A percentile compares a stretch with the other conserved stretches of the same genome.
These are phyloP conservation scores for Wickerhamiella spandovensis DNA, from an alignment of 805 yeast species.

Conservation along the genomic window DNA sequence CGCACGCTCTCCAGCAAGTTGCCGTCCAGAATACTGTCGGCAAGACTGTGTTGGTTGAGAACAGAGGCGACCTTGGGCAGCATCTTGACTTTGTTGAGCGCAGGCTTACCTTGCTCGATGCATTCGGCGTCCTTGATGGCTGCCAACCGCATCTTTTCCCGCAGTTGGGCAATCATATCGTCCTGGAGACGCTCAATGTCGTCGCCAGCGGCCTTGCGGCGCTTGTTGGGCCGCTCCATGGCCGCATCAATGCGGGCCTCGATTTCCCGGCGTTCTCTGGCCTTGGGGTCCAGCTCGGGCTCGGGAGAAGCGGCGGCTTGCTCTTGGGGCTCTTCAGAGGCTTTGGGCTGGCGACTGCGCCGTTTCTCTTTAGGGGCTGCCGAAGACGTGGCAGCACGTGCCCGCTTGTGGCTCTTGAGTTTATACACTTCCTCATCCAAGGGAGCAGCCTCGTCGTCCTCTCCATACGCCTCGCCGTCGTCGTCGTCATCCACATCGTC, in stretches of 20 bases:
- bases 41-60: slow-evolving; percentile 67
- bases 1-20: slow-evolving; percentile 85
- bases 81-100: slow-evolving; percentile 63
- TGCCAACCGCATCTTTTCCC: slow-evolving; percentile 75
- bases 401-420: slow-evolving; percentile 25
- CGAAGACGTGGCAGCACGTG: slow-evolving; percentile 9
- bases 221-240: slow-evolving; percentile 26
- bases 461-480: slow-evolving; percentile 13
- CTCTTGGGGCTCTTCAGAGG: slow-evolving; percentile 5
- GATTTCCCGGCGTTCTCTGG: slow-evolving; percentile 53
- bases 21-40: slow-evolving; percentile 88
- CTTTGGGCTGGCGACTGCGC: slow-evolving; percentile 10
- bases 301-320: slow-evolving; percentile 16
- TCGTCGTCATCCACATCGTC: slow-evolving; percentile 1
- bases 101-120: slow-evolving; percentile 49
- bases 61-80: slow-evolving; percentile 67
- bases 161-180: slow-evolving; percentile 67
- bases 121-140: slow-evolving; percentile 41
- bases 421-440: slow-evolving; percentile 30
- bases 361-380: slow-evolving; percentile 9
- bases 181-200: slow-evolving; percentile 93
- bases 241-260: slow-evolving; percentile 41
- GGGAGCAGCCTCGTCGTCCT: slow-evolving; percentile 19
- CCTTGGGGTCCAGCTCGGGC: slow-evolving; percentile 23
- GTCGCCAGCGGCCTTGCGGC: slow-evolving; percentile 69